Evolutionary conservation across 306 rosid species (phyloP), one percentile per base, ranked within the genome.

Genomic region (Corylus avellana): DNA sequence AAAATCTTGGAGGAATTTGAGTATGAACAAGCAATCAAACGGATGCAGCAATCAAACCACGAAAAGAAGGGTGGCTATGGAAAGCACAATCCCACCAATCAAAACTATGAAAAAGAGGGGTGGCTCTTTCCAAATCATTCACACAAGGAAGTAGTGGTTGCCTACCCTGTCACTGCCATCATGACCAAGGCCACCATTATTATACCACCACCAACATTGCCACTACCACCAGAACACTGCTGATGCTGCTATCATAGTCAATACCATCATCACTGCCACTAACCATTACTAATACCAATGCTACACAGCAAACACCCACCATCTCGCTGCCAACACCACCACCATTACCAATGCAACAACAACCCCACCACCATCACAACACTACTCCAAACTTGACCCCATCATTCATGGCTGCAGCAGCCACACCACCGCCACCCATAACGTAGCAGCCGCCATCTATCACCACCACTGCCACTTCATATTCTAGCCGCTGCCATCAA

Each of bases 221-320:
- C 66, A 22, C 37, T 12, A 67, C 50, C 48, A 3, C 25, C 72
- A 39, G 53, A 48, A 48, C 53, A 48, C 53, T 12, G 13, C 4
- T 48, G 14, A 48, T 48, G 53, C 53, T 48, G 53, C 53, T 48
- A 8, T 48, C 53, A 48, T 48, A 10, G 53, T 48, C 53, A 32
- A 20, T 25, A 39, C 50, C 50, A 39, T 27, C 72, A 67, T 35
- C 72, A 67, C 8, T 67, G 72, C 72, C 72, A 67, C 25, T 16
- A 67, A 17, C 49, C 74, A 44, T 46, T 47, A 20, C 74, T n/a
- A 70, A 64, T 14, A 18, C 39, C 74, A 70, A 18, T 20, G 53
- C n/a, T 39, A n/a, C 32, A 44, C 48, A 17, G 4, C 29, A 39
- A 32, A 67, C 8, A 67, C 47, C 22, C 50, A 67, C 50, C 72